A percentile compares a stretch with the other conserved stretches of the same genome.
phyloP scores from a whole-genome alignment of 371 early-diverging fungal genomes.

The Mortierella sp. region DNA sequence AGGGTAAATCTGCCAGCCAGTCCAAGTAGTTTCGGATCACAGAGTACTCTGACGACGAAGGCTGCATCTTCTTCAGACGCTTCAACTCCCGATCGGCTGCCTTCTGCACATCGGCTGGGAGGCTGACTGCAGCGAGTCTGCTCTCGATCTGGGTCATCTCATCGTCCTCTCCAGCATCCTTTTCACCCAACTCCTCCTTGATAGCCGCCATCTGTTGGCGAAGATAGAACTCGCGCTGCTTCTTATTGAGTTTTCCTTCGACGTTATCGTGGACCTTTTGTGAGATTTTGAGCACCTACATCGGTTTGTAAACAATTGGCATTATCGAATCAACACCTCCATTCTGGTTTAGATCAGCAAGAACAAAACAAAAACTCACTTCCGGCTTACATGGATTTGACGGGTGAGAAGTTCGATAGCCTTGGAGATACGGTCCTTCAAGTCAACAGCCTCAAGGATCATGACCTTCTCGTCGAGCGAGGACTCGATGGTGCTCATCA shows the following conservation, averaged over 20 bases:
- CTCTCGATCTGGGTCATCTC: conserved; percentile 64
- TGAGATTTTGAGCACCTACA: conserved; percentile 80
- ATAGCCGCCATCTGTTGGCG: conserved; percentile 91
- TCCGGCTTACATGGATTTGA: conserved; percentile 78
- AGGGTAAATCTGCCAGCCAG: conserved; percentile 84
- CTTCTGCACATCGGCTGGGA: conserved; percentile 77
- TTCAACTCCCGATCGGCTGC: conserved; percentile 80
- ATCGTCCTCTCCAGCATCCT: conserved; percentile 75
- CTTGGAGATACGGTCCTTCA: conserved; percentile 71
- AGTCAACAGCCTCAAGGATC: conserved; percentile 70
- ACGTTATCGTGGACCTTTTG: conserved; percentile 86
- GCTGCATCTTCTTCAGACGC: conserved; percentile 80
- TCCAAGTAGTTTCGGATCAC: conserved; percentile 86
- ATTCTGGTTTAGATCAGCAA: background rate
- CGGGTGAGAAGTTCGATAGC: conserved; percentile 78
- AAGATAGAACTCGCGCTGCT: conserved; percentile 87
- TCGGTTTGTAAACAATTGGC: background rate
- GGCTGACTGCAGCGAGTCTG: conserved; percentile 70
- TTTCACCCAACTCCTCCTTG: conserved; percentile 84
- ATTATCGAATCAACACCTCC: background rate
- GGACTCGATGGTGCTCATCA: conserved; percentile 81
- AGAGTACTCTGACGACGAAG: conserved; percentile 84
- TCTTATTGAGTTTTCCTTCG: conserved; percentile 81
- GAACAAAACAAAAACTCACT: too few species aligned
- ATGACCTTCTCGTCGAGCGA: conserved; percentile 80